These are phyloP conservation scores for Blastocystis sp. DNA, from an alignment of 352 stramenopile genomes.

Conservation along the genomic window DNA sequence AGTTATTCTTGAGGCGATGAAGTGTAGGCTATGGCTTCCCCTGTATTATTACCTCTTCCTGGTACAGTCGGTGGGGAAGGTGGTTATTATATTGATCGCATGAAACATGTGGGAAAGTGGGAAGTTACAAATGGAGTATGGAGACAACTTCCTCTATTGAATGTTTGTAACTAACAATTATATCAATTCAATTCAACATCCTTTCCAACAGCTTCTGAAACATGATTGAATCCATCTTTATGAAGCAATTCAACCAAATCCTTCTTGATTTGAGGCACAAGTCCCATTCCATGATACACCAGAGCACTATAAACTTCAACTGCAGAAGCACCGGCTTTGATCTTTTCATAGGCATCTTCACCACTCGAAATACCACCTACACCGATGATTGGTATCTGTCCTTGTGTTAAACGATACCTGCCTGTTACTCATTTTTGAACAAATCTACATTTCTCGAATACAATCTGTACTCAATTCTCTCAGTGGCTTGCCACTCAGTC, in stretches of 20 bases:
- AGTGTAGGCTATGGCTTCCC: neutral
- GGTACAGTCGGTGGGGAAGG: neutral
- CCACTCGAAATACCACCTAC: conserved; percentile 86
- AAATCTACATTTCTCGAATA: conserved; percentile 86
- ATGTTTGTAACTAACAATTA: neutral
- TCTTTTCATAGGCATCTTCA: conserved; percentile 94
- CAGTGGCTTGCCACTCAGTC: conserved; percentile 90
- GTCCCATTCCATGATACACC: conserved; percentile 83
- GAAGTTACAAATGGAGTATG: neutral
- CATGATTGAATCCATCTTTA: conserved; percentile 79
- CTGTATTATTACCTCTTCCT: neutral
- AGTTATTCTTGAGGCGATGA: neutral
- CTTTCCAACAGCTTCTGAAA: conserved; percentile 81
- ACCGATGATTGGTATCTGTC: conserved; percentile 89
- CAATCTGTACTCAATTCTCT: conserved; percentile 87
- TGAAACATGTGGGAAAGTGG: neutral
- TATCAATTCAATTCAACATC: conserved; percentile 67
- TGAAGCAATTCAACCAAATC: conserved; percentile 80
- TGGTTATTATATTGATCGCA: conserved; percentile 4
- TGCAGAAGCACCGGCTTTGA: conserved; percentile 88
- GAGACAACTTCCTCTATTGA: neutral
- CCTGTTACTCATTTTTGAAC: neutral
- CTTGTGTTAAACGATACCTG: conserved; percentile 80
- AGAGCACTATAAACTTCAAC: conserved; percentile 90
- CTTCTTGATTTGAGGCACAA: conserved; percentile 82